Base-by-base conservation (phyloP, 2,329 filamentous ascomycete genomes). In the Pyricularia pennisetigena region DNA sequence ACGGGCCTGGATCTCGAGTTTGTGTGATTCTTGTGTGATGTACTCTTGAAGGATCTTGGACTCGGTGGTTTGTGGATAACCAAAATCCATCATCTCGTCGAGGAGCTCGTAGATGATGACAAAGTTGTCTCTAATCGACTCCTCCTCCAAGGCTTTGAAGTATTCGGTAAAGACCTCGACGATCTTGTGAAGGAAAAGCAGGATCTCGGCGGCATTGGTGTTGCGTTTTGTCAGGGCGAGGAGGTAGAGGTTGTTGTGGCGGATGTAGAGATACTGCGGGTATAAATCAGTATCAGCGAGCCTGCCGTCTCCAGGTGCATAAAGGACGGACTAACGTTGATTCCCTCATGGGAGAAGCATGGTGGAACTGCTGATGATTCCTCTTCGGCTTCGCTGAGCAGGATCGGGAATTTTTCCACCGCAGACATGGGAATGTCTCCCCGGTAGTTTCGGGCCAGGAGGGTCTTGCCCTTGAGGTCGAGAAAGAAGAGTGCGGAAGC, bases 1-100 rank as follows among this genome's bases (percentile, higher is more conserved):
- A 10, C 95, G 89, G 41, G 95, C 94, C 81, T 97, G 94, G 69
- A 98, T 90, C 79, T 99, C 95, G 70, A 99, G 88, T 81, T 98
- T 98, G 83, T 99, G 95, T 68, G 94, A 97, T 81, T 99, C 95
- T 80, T 99, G 95, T 59, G 95, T 99, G 78, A 99, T 99, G 82
- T 97, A 97, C 83, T 99, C 95, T 80, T 99, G 95, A 70, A 99
- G 83, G 78, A 99, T 99, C 86, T 99, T 99, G 78, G 88, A 92
- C 80, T 99, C 95, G 72, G 95, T 99, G 10, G 95, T 99, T 79
- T 99, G 95, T 6, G 95, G 95, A 79, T 99, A 97, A 71, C 95
- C 95, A 83, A 99, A 99, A 81, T 99, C 95, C 95, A 99, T 99
- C 95, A 99, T 99, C 83, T 99, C 95, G 77, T 99, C 95, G 71